A percentile compares a stretch with the other conserved stretches of the same genome.
Conservation (phyloP, 805 yeast genomes). For the Millerago galiae region DNA sequence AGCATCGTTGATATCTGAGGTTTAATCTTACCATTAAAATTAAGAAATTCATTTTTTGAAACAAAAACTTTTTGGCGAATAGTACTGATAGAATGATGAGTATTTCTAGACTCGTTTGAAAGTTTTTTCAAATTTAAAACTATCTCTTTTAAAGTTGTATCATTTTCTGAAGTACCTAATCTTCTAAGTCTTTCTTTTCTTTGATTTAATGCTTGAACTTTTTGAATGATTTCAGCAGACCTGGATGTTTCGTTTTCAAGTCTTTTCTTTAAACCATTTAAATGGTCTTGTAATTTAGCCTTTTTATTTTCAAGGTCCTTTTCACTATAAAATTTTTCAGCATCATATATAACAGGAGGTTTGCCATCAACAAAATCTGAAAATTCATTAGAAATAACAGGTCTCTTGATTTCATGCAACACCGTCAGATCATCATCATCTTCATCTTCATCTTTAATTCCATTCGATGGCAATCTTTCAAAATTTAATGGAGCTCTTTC, state of each 20-base stretch:
- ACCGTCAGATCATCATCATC: not conserved
- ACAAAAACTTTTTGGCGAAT: not conserved
- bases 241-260: not conserved
- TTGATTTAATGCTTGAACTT: not conserved
- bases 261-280: not conserved
- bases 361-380: not conserved
- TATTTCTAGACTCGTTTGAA: slow-evolving; percentile 5
- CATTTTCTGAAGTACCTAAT: slow-evolving; percentile 3
- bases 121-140: not conserved
- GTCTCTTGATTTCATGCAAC: not conserved
- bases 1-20: not conserved
- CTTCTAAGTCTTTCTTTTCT: slow-evolving; percentile 4
- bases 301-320: not conserved
- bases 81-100: not conserved
- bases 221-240: not conserved
- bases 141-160: not conserved
- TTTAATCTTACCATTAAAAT: slow-evolving; percentile 6
- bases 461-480: not conserved
- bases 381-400: not conserved
- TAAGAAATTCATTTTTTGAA: not conserved
- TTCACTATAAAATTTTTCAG: not conserved
- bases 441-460: not conserved
- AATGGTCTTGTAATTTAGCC: not conserved
- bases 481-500: not conserved
- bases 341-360: not conserved